Base-by-base conservation (phyloP, 805 yeast genomes). In the Clavispora vitiphila region DNA sequence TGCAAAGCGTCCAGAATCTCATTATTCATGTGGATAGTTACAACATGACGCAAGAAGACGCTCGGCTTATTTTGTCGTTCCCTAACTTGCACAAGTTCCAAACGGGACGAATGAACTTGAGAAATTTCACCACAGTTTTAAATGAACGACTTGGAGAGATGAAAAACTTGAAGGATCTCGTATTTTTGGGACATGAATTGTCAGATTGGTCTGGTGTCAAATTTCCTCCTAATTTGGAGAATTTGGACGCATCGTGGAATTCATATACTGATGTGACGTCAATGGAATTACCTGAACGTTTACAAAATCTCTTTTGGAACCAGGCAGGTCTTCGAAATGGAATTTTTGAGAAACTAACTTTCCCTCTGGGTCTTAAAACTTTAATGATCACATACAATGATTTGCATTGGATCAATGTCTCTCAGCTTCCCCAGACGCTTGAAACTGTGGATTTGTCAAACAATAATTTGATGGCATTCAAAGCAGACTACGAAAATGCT, bases 201-300 rank as follows among this genome's bases (percentile, higher is more conserved):
- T 37, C 43, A 5, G 44, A 59, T 35, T 67, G 72, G 72, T 40
- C 58, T 0, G 42, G 39, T 3, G 49, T 58, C 10, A 20, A 15
- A 3, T 51, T 66, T n/a, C 72, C 72, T 0, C 40, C 43, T 1
- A 49, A 39, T 20, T 46, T 66, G 25, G 41, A 36, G 10, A 60
- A 60, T 35, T 43, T 67, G 27, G 72, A 67, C 41, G 37, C 60
- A n/a, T 67, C 72, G 9, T 67, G 73, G 73, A 53, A 53, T 22
- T 47, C 53, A 2, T 41, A 34, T 8, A 51, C 58, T 3, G 54
- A 61, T 34, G 47, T 62, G n/a, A 34, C 43, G 12, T 54, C 64
- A 1, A 43, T 67, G 14, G 22, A 37, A 0, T 38, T 60, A 1
- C 67, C 67, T 1, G 44, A 41, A 5, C 37, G 49, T 2, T 41